Conservation (phyloP, 2,329 filamentous ascomycete species). For the Aspergillus vadensis region DNA sequence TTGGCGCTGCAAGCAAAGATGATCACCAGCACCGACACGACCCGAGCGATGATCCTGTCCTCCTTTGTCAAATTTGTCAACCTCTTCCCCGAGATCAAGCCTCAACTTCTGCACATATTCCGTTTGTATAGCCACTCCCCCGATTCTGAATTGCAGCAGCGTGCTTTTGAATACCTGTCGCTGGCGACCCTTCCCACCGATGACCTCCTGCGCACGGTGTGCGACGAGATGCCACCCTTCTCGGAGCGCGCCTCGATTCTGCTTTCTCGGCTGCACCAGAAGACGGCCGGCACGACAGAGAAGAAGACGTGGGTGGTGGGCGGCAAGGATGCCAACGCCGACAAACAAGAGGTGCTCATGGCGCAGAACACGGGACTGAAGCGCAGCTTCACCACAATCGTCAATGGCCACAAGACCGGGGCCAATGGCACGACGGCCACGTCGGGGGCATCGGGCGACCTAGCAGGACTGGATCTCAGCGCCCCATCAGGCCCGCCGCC, state of each 20-base stretch:
- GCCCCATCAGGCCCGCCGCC: slow-evolving; percentile 62
- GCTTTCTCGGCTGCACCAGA: slow-evolving; percentile 89
- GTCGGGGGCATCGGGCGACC: slow-evolving; percentile 61
- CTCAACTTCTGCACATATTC: slow-evolving; percentile 88
- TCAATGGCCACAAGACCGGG: slow-evolving; percentile 44
- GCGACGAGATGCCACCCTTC: slow-evolving; percentile 98
- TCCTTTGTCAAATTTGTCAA: slow-evolving; percentile 98
- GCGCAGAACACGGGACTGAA: slow-evolving; percentile 80
- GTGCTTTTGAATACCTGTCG: slow-evolving; percentile 91
- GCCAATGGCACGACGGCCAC: slow-evolving; percentile 39
- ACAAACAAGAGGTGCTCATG: slow-evolving; percentile 76
- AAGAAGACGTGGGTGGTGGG: slow-evolving; percentile 98
- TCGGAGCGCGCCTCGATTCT: slow-evolving; percentile 91
- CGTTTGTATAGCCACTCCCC: slow-evolving; percentile 89
- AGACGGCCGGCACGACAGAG: slow-evolving; percentile 88
- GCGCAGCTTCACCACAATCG: slow-evolving; percentile 71
- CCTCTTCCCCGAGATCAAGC: slow-evolving; percentile 96
- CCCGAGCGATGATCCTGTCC: slow-evolving; percentile 89
- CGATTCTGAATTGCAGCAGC: slow-evolving; percentile 92
- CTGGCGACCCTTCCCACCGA: slow-evolving; percentile 85
- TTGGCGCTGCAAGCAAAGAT: slow-evolving; percentile 89
- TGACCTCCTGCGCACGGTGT: slow-evolving; percentile 87
- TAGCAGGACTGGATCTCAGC: slow-evolving; percentile 80
- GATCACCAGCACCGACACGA: slow-evolving; percentile 81
- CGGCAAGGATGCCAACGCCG: slow-evolving; percentile 87